Evolutionary conservation across 305 asterid genomes (phyloP).

Genomic region (Solanum hybrid): DNA sequence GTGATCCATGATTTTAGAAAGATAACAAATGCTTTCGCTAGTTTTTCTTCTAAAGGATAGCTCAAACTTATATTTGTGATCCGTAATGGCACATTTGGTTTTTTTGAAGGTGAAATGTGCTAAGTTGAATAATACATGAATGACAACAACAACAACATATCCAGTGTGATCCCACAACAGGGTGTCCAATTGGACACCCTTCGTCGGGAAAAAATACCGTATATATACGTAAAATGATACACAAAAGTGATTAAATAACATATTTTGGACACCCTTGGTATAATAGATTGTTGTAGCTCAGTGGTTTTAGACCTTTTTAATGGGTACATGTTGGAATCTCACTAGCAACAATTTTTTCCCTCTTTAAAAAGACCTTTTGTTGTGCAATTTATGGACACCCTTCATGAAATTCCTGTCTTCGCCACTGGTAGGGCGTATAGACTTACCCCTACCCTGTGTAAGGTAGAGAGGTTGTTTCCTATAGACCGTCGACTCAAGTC

Average conservation of each 20-base stretch:
- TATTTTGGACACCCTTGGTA: no score
- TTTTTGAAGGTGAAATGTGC: background rate
- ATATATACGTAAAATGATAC: no score
- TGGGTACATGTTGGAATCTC: no score
- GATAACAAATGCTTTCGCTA: background rate
- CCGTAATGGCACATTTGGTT: background rate
- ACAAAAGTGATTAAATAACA: no score
- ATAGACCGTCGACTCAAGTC: background rate
- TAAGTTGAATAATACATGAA: background rate
- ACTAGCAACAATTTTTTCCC: no score
- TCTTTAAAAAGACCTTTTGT: no score
- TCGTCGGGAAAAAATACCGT: no score
- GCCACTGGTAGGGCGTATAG: background rate
- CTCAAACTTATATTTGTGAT: background rate
- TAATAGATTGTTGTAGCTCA: no score
- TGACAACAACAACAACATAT: background rate
- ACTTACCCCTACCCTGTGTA: background rate
- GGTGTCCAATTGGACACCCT: no score
- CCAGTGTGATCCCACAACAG: background rate
- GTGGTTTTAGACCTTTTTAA: no score
- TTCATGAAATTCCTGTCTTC: no score
- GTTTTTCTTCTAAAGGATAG: background rate
- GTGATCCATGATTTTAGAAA: conserved; percentile 2
- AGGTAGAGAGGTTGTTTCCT: background rate
- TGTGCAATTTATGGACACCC: no score